Conservation (phyloP, 1,284 basidiomycete genomes). For the Fistulina hepatica region DNA sequence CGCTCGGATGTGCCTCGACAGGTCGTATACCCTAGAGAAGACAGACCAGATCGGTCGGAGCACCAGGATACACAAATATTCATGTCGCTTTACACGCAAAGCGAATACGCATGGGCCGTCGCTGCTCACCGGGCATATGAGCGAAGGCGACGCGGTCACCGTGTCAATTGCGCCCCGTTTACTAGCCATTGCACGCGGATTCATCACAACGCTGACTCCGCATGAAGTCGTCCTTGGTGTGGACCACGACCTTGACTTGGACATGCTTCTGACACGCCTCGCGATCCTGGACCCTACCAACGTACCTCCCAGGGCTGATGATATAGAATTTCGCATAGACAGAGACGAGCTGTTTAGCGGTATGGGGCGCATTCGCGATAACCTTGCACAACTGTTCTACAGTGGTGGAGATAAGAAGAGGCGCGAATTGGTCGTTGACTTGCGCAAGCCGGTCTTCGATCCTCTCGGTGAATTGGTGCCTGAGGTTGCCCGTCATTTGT, state of each 20-base stretch:
- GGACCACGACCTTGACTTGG: constrained; percentile 65
- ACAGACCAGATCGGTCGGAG: constrained; percentile 23
- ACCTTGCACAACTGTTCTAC: constrained; percentile 85
- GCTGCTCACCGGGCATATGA: constrained; percentile 73
- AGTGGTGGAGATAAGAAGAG: constrained; percentile 56
- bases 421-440: constrained; percentile 73
- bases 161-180: constrained; percentile 79
- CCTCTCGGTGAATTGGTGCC: constrained; percentile 18
- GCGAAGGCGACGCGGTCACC: constrained; percentile 71
- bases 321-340: constrained; percentile 77
- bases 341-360: constrained; percentile 85
- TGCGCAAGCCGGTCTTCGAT: constrained; percentile 57
- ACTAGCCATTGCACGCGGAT: constrained; percentile 78
- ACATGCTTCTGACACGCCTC: constrained; percentile 37
- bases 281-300: constrained; percentile 13
- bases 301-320: constrained; percentile 1
- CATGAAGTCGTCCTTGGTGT: constrained; percentile 64
- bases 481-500: background rate
- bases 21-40: constrained; percentile 13
- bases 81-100: constrained; percentile 14
- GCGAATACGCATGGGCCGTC: constrained; percentile 21
- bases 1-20: constrained; percentile 62
- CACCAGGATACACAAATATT: constrained; percentile 57
- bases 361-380: constrained; percentile 82
- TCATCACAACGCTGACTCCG: constrained; percentile 63